A percentile compares a stretch with the other conserved stretches of the same genome.
Conservation (phyloP, 2,329 filamentous ascomycete species). For the Tolypocladium inflatum region DNA sequence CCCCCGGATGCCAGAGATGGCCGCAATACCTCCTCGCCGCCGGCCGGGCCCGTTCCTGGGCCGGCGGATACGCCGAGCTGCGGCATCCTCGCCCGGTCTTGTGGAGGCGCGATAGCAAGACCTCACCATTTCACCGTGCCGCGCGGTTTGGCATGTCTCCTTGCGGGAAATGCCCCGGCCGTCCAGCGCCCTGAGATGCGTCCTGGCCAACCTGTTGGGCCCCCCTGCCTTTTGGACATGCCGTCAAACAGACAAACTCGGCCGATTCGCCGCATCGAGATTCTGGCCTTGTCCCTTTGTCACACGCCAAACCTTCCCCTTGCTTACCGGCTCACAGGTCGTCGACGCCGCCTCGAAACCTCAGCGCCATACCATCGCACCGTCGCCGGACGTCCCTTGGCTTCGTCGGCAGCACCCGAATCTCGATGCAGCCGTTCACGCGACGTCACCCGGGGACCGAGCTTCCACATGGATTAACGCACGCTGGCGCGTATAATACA, state of each 20-base stretch:
- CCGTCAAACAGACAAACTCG: neutral
- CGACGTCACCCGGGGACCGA: neutral
- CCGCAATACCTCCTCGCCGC: too few species aligned
- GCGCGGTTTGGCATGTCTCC: neutral
- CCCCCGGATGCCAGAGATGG: too few species aligned
- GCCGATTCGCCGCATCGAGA: neutral
- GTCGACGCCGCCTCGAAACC: neutral
- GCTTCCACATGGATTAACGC: neutral
- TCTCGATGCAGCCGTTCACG: neutral
- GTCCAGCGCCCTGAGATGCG: neutral
- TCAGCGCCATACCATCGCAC: neutral
- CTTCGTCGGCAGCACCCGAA: neutral
- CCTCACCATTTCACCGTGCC: neutral
- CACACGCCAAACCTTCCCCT: neutral
- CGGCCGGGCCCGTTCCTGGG: neutral
- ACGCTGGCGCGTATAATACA: slow-evolving; percentile 9
- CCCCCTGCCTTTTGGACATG: too few species aligned
- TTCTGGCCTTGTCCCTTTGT: neutral
- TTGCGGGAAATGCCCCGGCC: neutral
- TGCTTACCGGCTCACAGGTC: neutral
- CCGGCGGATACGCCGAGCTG: neutral
- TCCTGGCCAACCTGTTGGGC: neutral
- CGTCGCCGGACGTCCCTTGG: neutral
- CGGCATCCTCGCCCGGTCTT: neutral
- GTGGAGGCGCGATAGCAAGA: neutral